Evolutionary conservation across 192 early-diverging fungal species (phyloP), one percentile per base, ranked within the genome.

Genomic region (Entomortierella beljakovae): DNA sequence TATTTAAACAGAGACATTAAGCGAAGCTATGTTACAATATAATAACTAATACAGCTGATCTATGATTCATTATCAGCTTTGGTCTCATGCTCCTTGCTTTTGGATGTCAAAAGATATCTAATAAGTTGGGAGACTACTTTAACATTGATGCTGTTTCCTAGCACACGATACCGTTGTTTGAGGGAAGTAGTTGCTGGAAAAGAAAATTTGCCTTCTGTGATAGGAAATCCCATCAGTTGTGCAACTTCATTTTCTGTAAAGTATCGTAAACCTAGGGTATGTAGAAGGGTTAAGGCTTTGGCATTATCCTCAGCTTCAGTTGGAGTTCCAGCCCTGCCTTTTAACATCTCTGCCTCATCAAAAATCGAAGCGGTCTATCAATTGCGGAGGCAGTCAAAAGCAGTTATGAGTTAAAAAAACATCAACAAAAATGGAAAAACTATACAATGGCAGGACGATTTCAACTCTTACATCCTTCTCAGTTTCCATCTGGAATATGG

Each of bases 141-240:
- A 48, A 94, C 92, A 64, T 93, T 99, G 22, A 99, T 86, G 34
- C 92, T 94, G 70, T 99, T 99, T 2, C 97, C 97, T 13, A 99
- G 80, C 34, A 96, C 85, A n/a, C 90, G 82, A 67, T 95, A 98
- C 50, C 85, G 75, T 71, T 99, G 97, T 62, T 88, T 90, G 18
- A 87, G 58, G 2, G 86, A 91, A 16, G 90, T 89, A 5, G 60
- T 66, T 3, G 57, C 70, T 0, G 96, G 96, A 46, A 98, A 96
- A n/a, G 74, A 70, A 49, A 99, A 92, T 10, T 81, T 72, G 6
- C 75, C 64, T 11, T 79, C 74, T 28, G 52, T 28, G 9, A 69
- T 64, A 8, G 93, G 92, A 59, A 95, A 95, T n/a, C 94, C 91
- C 92, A 94, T 92, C 22, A 95, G 77, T 53, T 83, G 82, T 16